Evolutionary conservation across 257 asterid genomes (phyloP), one percentile per base, ranked within the genome.

Genomic region (Sherardia arvensis): DNA sequence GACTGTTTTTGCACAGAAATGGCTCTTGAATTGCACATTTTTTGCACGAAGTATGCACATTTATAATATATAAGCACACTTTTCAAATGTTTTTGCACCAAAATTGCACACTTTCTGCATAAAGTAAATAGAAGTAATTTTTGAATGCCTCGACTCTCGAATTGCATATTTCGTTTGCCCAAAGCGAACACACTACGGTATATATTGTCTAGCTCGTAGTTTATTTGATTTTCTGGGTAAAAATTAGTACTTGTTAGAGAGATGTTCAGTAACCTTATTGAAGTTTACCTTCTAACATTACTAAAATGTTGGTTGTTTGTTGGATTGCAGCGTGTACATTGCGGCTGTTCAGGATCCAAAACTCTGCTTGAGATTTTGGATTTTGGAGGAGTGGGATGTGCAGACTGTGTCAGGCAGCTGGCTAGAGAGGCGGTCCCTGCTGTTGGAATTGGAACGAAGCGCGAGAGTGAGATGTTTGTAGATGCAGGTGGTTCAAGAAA

Each of bases 331-430:
- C 78, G 64, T 40, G 66, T 93, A 71, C 99, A 93, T 72, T 90
- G 97, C 73, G 99, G 99, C 27, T 93, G 99, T 69, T 71, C 87
- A 59, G 96, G 93, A 66, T 93, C 99, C 53, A 87, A 75, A 65
- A 58, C 72, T 77, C 80, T 87, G 73, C 80, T 73, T 9, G 96
- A 90, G 32, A 81, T 61, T 85, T 71, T 93, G 96, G 99, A 93
- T 79, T 74, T 73, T 32, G 97, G 99, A 32, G 99, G 99, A 30
- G 73, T 93, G 59, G 80, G 80, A 14, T 93, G 99, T 75, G 66
- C 65, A 65, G 79, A 75, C 68, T 93, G 99, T 68, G 69, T 82
- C 55, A 85, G 80, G 73, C 84, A 64, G 40, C 53, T 69, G 63
- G 38, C 63, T 25, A 59, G 60, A 73, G 59, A 53, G 28, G 60